Conservation (phyloP, 768 basidiomycete genomes). For the Tricholoma flavovirens region DNA sequence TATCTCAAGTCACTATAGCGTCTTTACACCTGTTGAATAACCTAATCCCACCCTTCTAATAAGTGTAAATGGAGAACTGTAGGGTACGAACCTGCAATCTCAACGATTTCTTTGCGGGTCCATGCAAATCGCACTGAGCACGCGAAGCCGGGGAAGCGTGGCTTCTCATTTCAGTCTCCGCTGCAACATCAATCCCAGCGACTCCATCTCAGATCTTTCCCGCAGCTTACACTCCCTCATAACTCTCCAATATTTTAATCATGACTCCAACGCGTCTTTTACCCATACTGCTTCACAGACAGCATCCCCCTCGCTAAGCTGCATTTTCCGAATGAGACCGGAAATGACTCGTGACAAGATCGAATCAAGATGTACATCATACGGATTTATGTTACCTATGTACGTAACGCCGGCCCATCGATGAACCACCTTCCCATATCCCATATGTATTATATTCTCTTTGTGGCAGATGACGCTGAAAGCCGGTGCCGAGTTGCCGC, state of each 20-base stretch:
- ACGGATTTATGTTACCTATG: not conserved
- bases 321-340: too few species aligned
- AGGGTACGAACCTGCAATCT: conserved; percentile 7
- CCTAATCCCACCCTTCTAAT: not conserved
- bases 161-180: conserved; percentile 26
- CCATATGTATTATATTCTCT: too few species aligned
- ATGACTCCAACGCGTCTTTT: too few species aligned
- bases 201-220: not conserved
- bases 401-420: conserved; percentile 25
- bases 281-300: too few species aligned
- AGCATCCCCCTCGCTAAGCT: too few species aligned
- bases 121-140: not conserved
- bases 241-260: too few species aligned
- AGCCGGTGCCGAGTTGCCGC: too few species aligned
- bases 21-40: not conserved
- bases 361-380: not conserved
- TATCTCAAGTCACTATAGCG: not conserved
- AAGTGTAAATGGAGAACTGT: conserved; percentile 1
- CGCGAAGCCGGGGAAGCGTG: not conserved
- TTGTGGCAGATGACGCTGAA: too few species aligned
- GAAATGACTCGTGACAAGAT: not conserved
- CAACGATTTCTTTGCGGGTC: not conserved
- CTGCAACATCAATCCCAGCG: conserved; percentile 11
- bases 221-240: too few species aligned
- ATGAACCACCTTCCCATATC: conserved; percentile 19